Evolutionary conservation across 176 grass and related monocot genomes (phyloP), one percentile per base, ranked within the genome.

Genomic region (Thinopyrum elongatum): DNA sequence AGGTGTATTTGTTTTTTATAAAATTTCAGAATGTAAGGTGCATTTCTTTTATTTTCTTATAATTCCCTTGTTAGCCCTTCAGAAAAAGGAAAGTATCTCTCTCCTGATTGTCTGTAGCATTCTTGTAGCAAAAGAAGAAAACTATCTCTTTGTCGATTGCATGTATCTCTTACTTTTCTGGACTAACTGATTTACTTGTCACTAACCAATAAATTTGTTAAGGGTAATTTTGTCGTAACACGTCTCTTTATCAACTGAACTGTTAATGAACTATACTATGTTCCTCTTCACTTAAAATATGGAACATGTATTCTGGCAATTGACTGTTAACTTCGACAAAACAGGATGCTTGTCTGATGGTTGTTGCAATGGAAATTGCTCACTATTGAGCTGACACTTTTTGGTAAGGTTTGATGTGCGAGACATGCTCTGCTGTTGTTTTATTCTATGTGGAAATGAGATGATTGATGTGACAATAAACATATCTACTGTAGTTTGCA

Each of bases 371-470:
- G 42, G 74, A 66, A 39, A 58, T 59, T 78, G 4, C 60, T 33
- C 73, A 23, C 51, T 86, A 49, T 44, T 60, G 65, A 61, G 47
- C 51, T 71, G 34, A 42, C 63, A 16, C 47, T 42, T 10, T 62
- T 29, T 22, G 42, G 31, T 17, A 23, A 19, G 28, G 55, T 72
- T 19, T 85, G 74, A 57, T 68, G 22, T 77, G 72, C 36, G 61
- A 46, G 61, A 47, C 57, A 49, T 30, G 65, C 21, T 82, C 65
- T 69, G 29, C 7, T 55, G 80, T 51, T 82, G 80, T 51, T 82
- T 58, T 82, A 58, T 70, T 57, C 80, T 70, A 70, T 3, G 41
- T 19, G 44, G 30, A 30, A 38, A 3, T 34, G 29, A 26, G 31
- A 70, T 65, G 64, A 69, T 49, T 51, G 62, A 67, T 49, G 62